These are phyloP conservation scores for Diaporthe ilicicola DNA, from an alignment of 2,329 filamentous ascomycete species.

Conservation along the genomic window DNA sequence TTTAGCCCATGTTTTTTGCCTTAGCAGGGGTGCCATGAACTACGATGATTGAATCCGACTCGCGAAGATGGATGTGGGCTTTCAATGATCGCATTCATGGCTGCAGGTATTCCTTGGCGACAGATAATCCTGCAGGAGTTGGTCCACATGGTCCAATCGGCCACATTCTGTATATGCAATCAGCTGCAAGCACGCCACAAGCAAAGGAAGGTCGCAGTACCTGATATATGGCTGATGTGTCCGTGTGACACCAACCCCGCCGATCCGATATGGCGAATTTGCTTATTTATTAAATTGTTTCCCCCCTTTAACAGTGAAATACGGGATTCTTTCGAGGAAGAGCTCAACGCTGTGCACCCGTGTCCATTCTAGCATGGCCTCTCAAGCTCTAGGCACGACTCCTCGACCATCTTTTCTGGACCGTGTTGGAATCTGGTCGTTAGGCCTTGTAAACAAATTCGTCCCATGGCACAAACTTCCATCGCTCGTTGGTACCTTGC, in stretches of 20 bases:
- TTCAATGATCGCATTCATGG: neutral
- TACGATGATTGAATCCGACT: neutral
- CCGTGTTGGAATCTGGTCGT: conserved; percentile 6
- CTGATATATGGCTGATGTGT: neutral
- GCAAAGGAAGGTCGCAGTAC: neutral
- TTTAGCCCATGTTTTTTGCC: no score
- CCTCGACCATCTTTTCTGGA: neutral
- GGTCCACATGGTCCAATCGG: neutral
- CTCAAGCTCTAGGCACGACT: neutral
- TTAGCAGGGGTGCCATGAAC: no score
- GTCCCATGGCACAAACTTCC: conserved; percentile 47
- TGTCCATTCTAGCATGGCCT: neutral
- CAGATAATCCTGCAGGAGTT: neutral
- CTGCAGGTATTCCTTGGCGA: conserved; percentile 11
- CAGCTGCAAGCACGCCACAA: neutral
- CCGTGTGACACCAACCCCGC: conserved; percentile 6
- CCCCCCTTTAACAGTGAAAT: neutral
- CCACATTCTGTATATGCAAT: neutral
- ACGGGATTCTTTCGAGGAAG: neutral
- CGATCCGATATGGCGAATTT: neutral
- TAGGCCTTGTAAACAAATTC: neutral
- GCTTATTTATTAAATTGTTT: neutral
- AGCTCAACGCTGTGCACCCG: neutral
- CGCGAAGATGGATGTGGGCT: neutral
- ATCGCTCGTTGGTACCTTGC: conserved; percentile 49